Base-by-base conservation (phyloP, 495 filamentous ascomycete species). In the Penicillium riverlandense region DNA sequence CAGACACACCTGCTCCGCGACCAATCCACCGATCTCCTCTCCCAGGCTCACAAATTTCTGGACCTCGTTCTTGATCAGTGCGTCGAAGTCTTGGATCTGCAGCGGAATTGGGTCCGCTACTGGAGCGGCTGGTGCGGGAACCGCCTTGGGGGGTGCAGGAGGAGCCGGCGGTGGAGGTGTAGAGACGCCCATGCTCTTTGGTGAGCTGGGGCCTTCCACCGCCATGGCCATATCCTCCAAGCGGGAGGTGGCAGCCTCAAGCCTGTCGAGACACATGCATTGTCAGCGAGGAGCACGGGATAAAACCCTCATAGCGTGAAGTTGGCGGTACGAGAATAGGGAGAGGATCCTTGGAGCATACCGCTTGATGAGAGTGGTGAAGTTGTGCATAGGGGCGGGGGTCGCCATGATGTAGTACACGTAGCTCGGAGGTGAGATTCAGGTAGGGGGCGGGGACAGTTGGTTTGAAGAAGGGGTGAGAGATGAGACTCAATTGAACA, bases 331-430 rank as follows among this genome's bases (percentile, higher is more conserved):
- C 6, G 22, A 22, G 22, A 6, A 22, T 22, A 22, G 22, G 22
- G 22, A 22, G 4, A 22, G 22, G 22, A 22, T 2, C 22, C 4
- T 22, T 22, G 22, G 22, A 22, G 61, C 79, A 55, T 78, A 97
- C 92, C 92, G 81, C 79, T 98, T 98, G 75, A 98, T 96, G 53
- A 98, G 78, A 42, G 92, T 97, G 35, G 88, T 92, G 47, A 98
- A 70, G 62, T 96, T 96, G 74, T 97, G 83, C 86, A 97, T 95
- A 57, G 88, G 84, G 67, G 65, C 71, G 53, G 54, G 57, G 43
- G 67, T 64, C 53, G 73, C 73, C 74, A 79, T 81, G 52, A 52
- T 67, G 55, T 51, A 53, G 48, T 52, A 60, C 57, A 62, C 56
- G 57, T 60, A 52, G 54, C 44, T 57, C 38, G 28, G 44, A 36